Evolutionary conservation across 495 filamentous ascomycete species (phyloP).

Genomic region (Aspergillus sparsus): DNA sequence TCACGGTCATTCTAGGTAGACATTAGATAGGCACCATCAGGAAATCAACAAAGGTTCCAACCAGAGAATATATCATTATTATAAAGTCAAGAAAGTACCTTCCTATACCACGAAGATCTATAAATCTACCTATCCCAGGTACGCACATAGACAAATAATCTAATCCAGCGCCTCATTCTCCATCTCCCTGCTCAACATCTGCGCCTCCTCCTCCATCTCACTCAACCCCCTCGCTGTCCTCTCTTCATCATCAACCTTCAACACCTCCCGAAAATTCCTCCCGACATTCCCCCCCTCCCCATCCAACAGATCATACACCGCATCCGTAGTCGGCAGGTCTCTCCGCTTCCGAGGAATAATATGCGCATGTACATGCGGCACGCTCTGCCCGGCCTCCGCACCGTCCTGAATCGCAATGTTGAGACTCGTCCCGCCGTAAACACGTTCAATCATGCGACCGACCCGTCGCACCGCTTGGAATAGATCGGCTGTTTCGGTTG

Average conservation of each 20-base stretch:
- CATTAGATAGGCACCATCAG: constrained; percentile 9
- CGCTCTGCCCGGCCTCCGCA: constrained; percentile 80
- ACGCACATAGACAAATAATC: not conserved
- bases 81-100: not conserved
- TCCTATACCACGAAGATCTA: not conserved
- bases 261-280: constrained; percentile 34
- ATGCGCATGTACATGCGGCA: constrained; percentile 90
- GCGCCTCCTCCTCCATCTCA: constrained; percentile 57
- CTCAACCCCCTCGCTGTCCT: constrained; percentile 28
- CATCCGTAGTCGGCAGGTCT: constrained; percentile 61
- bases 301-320: constrained; percentile 80
- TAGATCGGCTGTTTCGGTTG: constrained; percentile 76
- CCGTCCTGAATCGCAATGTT: constrained; percentile 97
- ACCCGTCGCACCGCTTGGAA: constrained; percentile 83
- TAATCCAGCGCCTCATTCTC: constrained; percentile 32
- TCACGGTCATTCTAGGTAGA: constrained; percentile 16
- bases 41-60: not conserved
- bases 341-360: constrained; percentile 74
- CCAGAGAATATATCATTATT: not conserved
- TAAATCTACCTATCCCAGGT: not conserved
- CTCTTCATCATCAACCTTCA: constrained; percentile 15
- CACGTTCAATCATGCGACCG: constrained; percentile 70
- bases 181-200: constrained; percentile 78
- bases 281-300: constrained; percentile 84
- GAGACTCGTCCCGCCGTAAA: constrained; percentile 67